Base-by-base conservation (phyloP, 2,329 filamentous ascomycete genomes). In the Cryphonectria parasitica region DNA sequence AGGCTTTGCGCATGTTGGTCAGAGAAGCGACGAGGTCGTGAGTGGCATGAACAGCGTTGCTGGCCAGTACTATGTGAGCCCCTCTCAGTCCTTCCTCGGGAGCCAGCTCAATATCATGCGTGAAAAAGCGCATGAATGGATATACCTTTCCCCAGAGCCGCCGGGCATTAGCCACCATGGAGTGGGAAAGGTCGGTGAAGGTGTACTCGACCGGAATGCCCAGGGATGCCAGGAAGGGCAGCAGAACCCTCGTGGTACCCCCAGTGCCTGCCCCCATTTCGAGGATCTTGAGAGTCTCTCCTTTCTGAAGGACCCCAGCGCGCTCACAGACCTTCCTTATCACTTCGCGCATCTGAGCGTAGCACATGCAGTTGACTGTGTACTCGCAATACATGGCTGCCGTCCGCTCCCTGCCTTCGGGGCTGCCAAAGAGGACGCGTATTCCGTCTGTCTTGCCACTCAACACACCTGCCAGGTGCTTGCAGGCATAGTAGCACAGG, bases 171-270 rank as follows among this genome's bases (percentile, higher is more conserved):
- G 75, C 75, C 1, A 82, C 78, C 39, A 82, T 75, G 0, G 77
- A 76, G 0, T 76, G 31, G 1, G 79, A 76, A 1, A 83, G 69
- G 52, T 84, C 82, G 0, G 82, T 83, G 64, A 83, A 81, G 1
- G 78, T 81, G 71, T 83, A 83, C 58, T 77, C 74, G 36, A 81
- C 75, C 0, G 76, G 73, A 0, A 78, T 70, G 10, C 75, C 76
- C 2, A 76, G 70, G 0, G 63, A 41, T 0, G 73, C 75, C 2
- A 83, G 75, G 0, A 76, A 39, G 0, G 76, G 76, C 8, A 78
- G 68, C 1, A 70, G 0, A 2, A 64, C 79, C 77, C 7, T 22
- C 22, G 60, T 82, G 0, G 81, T 82, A 11, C 78, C 77, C 6
- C 79, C 78, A 0, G 79, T 80, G 19, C 77, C 77, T 1, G 76